phyloP scores from a whole-genome alignment of 257 asterid species.

The Eucommia ulmoides region DNA sequence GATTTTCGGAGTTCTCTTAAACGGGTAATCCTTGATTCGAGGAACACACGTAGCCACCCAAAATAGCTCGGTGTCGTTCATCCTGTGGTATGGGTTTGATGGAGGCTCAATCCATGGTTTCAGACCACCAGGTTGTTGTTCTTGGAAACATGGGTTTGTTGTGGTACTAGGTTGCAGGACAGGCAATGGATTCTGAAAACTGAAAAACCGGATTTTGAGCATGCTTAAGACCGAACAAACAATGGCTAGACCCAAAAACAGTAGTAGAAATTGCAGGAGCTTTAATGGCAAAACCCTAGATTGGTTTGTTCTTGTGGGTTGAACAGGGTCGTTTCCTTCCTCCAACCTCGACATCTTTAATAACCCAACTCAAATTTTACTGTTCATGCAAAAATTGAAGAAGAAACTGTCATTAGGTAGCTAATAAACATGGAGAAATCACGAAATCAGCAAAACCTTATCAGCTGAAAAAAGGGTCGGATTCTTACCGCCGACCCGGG shows the following conservation, averaged over 20 bases:
- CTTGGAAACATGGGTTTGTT: too few relatives aligned
- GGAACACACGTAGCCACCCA: slow-evolving; percentile 47
- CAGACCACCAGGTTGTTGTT: slow-evolving; percentile 11
- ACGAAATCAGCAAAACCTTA: too few relatives aligned
- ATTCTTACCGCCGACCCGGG: too few relatives aligned
- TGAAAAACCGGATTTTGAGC: slow-evolving; percentile 37
- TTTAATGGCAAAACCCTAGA: slow-evolving; percentile 38
- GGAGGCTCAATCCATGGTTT: slow-evolving; percentile 35
- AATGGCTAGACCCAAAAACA: slow-evolving; percentile 30
- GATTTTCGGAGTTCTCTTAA: slow-evolving; percentile 33
- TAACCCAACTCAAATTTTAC: too few relatives aligned
- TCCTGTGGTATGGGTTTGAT: slow-evolving; percentile 31
- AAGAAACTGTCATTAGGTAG: too few relatives aligned
- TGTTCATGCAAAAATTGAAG: too few relatives aligned
- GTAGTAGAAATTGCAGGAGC: slow-evolving; percentile 32
- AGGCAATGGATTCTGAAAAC: slow-evolving; percentile 17
- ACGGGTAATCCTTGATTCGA: slow-evolving; percentile 28
- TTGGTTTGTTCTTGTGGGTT: slow-evolving; percentile 16
- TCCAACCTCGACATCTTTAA: background rate
- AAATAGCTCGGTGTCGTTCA: slow-evolving; percentile 51
- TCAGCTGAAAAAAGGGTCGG: too few relatives aligned
- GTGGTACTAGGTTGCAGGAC: slow-evolving; percentile 14
- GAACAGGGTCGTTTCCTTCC: slow-evolving; percentile 35
- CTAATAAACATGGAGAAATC: too few relatives aligned
- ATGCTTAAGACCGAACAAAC: slow-evolving; percentile 36